phyloP scores from a whole-genome alignment of 257 asterid genomes.

The Primulina huaijiensis region DNA sequence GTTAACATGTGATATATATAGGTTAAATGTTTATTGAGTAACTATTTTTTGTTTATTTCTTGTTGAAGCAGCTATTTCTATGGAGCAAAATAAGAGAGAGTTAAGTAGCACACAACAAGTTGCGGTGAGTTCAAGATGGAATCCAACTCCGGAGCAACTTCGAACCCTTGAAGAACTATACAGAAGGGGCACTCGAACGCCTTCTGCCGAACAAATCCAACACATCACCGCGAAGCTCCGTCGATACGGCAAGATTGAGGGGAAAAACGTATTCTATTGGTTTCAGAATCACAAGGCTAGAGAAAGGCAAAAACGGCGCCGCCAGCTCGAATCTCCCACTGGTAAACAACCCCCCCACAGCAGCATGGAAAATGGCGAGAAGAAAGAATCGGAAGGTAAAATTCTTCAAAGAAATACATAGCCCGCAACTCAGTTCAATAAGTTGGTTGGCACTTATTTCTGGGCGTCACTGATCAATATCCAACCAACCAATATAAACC shows the following conservation, averaged over 20 bases:
- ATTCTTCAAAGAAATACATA: no score
- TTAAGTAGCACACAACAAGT: constrained; percentile 52
- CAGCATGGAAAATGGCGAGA: constrained; percentile 20
- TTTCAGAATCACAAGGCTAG: constrained; percentile 95
- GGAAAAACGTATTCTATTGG: constrained; percentile 95
- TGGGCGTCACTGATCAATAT: no score
- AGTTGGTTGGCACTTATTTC: no score
- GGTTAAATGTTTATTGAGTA: not conserved
- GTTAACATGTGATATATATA: no score
- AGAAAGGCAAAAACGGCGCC: constrained; percentile 85
- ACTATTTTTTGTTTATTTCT: not conserved
- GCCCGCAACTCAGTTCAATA: no score
- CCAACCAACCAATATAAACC: no score
- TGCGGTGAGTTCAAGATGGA: constrained; percentile 94
- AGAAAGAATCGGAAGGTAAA: constrained; percentile 15
- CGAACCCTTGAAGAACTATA: constrained; percentile 80
- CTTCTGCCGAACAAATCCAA: constrained; percentile 88
- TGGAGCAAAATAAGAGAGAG: constrained; percentile 67
- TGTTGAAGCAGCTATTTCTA: constrained; percentile 41
- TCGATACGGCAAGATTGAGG: constrained; percentile 84
- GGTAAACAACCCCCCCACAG: constrained; percentile 26
- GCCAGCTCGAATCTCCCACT: constrained; percentile 43
- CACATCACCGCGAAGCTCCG: constrained; percentile 82
- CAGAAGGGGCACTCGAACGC: constrained; percentile 82
- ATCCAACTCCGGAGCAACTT: constrained; percentile 91